phyloP scores from a whole-genome alignment of 352 stramenopile species.

The Phytophthora macrochlamydospora region DNA sequence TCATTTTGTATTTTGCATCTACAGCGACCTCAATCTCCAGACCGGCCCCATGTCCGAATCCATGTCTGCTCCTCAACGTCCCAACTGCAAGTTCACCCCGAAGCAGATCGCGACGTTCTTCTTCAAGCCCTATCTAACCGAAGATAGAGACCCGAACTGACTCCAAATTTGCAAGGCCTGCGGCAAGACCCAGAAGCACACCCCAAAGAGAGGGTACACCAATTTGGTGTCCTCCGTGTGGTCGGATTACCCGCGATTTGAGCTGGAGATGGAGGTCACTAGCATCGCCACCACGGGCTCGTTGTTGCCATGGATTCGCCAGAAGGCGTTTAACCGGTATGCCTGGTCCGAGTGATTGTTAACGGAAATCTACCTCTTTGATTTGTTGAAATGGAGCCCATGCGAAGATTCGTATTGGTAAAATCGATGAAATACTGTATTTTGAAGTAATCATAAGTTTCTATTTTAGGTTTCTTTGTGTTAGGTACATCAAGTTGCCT shows the following conservation, averaged over 20 bases:
- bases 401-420: not conserved
- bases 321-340: constrained; percentile 11
- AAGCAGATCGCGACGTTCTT: not conserved
- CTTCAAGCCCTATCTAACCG: not conserved
- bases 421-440: not conserved
- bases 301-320: constrained; percentile 11
- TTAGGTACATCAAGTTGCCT: constrained; percentile 7
- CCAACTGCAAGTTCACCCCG: too few relatives aligned
- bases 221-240: constrained; percentile 10
- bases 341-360: constrained; percentile 7
- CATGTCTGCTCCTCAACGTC: too few relatives aligned
- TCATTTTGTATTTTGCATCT: too few relatives aligned
- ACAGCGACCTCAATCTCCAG: too few relatives aligned
- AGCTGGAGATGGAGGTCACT: constrained; percentile 6
- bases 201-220: not conserved
- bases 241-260: constrained; percentile 1
- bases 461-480: not conserved
- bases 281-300: not conserved
- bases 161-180: not conserved
- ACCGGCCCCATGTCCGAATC: too few relatives aligned
- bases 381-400: constrained; percentile 9
- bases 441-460: not conserved
- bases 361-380: constrained; percentile 9
- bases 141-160: not conserved
- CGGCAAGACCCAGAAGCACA: not conserved